phyloP scores from a whole-genome alignment of 2,329 filamentous ascomycete genomes.

The Magnaporthiopsis incrustans region DNA sequence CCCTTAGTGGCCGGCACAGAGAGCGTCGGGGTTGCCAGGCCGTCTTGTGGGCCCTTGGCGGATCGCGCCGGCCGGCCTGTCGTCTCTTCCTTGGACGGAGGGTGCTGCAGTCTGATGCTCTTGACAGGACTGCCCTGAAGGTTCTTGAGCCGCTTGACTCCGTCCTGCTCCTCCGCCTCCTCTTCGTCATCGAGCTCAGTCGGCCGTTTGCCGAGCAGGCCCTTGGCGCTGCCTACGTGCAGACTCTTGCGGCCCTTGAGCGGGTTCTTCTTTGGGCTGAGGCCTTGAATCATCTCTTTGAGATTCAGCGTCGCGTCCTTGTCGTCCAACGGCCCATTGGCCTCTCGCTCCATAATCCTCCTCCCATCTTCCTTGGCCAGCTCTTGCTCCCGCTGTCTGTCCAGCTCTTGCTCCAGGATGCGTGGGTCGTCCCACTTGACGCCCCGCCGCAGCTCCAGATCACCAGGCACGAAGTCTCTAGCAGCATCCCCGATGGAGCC shows the following conservation, averaged over 20 bases:
- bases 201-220: slow-evolving; percentile 67
- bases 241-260: slow-evolving; percentile 66
- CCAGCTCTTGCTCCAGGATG: slow-evolving; percentile 53
- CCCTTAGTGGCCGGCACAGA: slow-evolving; percentile 40
- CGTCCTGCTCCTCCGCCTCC: slow-evolving; percentile 49
- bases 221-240: slow-evolving; percentile 65
- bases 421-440: slow-evolving; percentile 61
- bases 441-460: slow-evolving; percentile 26
- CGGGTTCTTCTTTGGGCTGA: slow-evolving; percentile 66
- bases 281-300: slow-evolving; percentile 68
- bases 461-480: slow-evolving; percentile 51
- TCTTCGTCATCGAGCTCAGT: slow-evolving; percentile 61
- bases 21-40: slow-evolving; percentile 34
- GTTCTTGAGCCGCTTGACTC: slow-evolving; percentile 63
- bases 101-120: slow-evolving; percentile 61
- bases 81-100: slow-evolving; percentile 58
- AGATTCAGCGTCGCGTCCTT: slow-evolving; percentile 59
- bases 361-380: slow-evolving; percentile 52
- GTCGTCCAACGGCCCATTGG: slow-evolving; percentile 40
- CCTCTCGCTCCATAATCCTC: slow-evolving; percentile 46
- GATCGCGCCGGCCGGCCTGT: slow-evolving; percentile 51
- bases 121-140: slow-evolving; percentile 71
- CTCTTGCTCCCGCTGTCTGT: slow-evolving; percentile 53
- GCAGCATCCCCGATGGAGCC: slow-evolving; percentile 63
- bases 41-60: slow-evolving; percentile 20